Percentiles rank a stretch among this genome's conserved stretches.
Conservation (phyloP, 805 yeast genomes). For the Schwanniomyces pseudopolymorphus region DNA sequence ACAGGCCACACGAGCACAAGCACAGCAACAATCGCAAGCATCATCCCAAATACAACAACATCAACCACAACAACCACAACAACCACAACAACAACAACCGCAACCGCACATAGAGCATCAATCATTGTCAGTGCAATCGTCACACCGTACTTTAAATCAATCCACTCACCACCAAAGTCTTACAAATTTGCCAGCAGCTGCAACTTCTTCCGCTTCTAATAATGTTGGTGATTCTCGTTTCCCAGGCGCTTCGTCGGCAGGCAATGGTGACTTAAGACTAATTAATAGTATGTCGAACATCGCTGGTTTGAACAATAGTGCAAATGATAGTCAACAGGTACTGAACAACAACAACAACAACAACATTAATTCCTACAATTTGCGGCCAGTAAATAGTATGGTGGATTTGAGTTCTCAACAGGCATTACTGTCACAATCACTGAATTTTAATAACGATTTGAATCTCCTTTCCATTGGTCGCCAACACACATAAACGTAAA, state of each 20-base stretch:
- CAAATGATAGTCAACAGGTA: conserved; percentile 5
- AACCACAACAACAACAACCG: neutral
- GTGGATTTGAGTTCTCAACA: conserved; percentile 23
- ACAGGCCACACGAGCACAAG: no score
- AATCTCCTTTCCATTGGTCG: conserved; percentile 2
- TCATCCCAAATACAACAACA: neutral
- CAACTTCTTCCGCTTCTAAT: conserved; percentile 8
- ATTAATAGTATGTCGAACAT: conserved; percentile 29
- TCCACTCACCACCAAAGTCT: conserved; percentile 20
- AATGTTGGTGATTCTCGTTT: neutral
- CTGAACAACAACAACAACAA: conserved; percentile 4
- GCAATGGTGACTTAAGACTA: conserved; percentile 18
- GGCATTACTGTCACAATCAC: neutral
- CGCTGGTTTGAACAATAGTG: conserved; percentile 12
- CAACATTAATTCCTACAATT: conserved; percentile 9
- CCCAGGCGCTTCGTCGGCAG: conserved; percentile 4
- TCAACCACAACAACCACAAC: conserved; percentile 3
- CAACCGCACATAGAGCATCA: neutral
- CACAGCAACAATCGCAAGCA: conserved; percentile 5
- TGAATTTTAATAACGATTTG: neutral
- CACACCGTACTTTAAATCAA: neutral
- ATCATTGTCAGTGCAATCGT: neutral
- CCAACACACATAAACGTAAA: neutral
- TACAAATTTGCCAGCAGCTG: conserved; percentile 22
- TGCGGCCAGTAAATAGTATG: conserved; percentile 33